Conservation (phyloP, 176 grass and related monocot genomes). For the Secale cereale region DNA sequence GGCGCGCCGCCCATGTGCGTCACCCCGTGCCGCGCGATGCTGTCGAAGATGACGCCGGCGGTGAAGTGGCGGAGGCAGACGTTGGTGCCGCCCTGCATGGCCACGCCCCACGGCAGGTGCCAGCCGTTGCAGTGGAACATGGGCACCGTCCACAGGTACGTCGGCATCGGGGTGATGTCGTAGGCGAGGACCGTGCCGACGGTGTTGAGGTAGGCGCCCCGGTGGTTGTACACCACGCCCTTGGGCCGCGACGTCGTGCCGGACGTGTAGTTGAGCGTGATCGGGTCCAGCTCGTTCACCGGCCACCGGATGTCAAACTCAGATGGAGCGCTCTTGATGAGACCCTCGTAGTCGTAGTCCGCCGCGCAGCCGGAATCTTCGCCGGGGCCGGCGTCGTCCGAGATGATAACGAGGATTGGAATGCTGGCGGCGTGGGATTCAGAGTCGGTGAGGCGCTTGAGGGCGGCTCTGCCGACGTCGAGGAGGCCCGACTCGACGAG, state of each 20-base stretch:
- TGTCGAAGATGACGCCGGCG: constrained; percentile 44
- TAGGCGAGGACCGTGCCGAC: constrained; percentile 37
- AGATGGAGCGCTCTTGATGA: too few relatives aligned
- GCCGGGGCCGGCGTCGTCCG: neutral
- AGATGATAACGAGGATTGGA: neutral
- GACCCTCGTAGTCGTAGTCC: too few relatives aligned
- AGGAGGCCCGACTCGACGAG: constrained; percentile 58
- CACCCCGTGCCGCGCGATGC: constrained; percentile 27
- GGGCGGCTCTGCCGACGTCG: neutral
- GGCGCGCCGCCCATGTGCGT: constrained; percentile 74
- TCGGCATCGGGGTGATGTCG: constrained; percentile 40
- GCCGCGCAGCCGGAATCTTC: too few relatives aligned
- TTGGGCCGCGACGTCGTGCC: constrained; percentile 73
- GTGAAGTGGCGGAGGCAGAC: constrained; percentile 55
- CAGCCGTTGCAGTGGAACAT: constrained; percentile 93
- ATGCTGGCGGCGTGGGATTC: neutral
- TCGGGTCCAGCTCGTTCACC: constrained; percentile 53
- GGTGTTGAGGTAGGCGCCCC: constrained; percentile 61
- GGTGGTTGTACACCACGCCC: constrained; percentile 76
- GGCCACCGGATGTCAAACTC: constrained; percentile 29
- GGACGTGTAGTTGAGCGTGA: constrained; percentile 81
- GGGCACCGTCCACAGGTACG: constrained; percentile 76
- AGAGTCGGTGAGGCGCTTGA: neutral
- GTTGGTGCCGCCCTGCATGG: constrained; percentile 64
- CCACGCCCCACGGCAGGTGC: constrained; percentile 66